A percentile compares a stretch with the other conserved stretches of the same genome.
phyloP scores from a whole-genome alignment of 495 filamentous ascomycete genomes.

The Aspergillus asperescens region DNA sequence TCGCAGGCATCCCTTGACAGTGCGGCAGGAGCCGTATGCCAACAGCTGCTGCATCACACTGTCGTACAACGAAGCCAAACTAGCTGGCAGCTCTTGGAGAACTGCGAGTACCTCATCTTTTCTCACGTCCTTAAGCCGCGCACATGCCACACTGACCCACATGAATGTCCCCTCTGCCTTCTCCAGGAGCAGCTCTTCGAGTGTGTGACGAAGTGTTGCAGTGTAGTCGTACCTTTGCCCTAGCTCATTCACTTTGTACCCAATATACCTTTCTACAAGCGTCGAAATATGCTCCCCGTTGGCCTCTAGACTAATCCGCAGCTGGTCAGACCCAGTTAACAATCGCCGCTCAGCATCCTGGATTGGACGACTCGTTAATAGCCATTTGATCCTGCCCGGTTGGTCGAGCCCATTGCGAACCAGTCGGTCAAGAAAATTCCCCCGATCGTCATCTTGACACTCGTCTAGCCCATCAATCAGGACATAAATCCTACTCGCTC shows the following conservation, averaged over 20 bases:
- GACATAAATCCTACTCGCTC: slow-evolving; percentile 7
- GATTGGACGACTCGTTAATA: slow-evolving; percentile 25
- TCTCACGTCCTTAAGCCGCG: slow-evolving; percentile 10
- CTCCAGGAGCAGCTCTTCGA: slow-evolving; percentile 13
- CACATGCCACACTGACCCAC: slow-evolving; percentile 28
- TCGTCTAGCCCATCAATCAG: slow-evolving; percentile 21
- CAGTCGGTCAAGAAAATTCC: slow-evolving; percentile 30
- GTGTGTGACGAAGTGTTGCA: background rate
- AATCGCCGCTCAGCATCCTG: slow-evolving; percentile 16
- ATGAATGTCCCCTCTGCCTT: slow-evolving; percentile 32
- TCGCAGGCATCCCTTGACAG: background rate
- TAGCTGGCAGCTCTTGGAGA: background rate
- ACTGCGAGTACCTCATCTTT: background rate
- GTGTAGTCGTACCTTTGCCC: background rate
- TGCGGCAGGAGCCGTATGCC: background rate
- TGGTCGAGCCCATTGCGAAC: slow-evolving; percentile 12
- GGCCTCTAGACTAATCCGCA: background rate
- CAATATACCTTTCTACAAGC: background rate
- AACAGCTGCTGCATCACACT: background rate
- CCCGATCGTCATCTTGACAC: slow-evolving; percentile 19
- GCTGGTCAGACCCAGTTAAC: slow-evolving; percentile 11
- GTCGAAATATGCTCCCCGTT: background rate
- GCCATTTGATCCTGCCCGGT: slow-evolving; percentile 21
- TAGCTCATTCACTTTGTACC: background rate
- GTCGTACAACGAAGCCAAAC: background rate